Percentiles rank a stretch among this genome's conserved stretches.
Evolutionary conservation across 75 land plant genomes (phyloP).

Genomic region (Ceratopteris richardii): DNA sequence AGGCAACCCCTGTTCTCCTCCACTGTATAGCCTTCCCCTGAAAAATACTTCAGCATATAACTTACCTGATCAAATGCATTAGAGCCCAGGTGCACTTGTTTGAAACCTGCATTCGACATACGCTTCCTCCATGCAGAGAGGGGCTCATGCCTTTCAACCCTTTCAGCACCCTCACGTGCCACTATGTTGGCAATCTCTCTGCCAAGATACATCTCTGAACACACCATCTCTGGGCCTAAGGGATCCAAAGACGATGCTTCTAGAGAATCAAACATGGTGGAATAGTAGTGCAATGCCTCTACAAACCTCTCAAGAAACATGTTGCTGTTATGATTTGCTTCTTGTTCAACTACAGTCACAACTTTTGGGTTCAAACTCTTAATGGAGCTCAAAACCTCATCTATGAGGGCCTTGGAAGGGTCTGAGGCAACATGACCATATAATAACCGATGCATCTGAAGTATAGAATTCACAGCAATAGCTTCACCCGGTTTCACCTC

Average conservation of each 20-base stretch:
- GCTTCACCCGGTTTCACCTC: constrained; percentile 42
- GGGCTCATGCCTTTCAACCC: constrained; percentile 77
- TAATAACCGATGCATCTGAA: constrained; percentile 67
- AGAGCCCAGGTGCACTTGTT: constrained; percentile 45
- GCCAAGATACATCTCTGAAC: constrained; percentile 59
- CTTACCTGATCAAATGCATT: constrained; percentile 76
- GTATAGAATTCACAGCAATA: constrained; percentile 70
- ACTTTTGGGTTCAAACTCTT: constrained; percentile 53
- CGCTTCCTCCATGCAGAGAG: constrained; percentile 52
- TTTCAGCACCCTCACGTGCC: constrained; percentile 59
- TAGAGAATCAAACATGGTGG: constrained; percentile 81
- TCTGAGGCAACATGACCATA: constrained; percentile 4
- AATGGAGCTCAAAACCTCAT: constrained; percentile 48
- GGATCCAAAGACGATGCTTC: constrained; percentile 37
- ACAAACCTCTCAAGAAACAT: constrained; percentile 62
- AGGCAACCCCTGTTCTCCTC: constrained; percentile 72
- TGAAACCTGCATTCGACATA: constrained; percentile 47
- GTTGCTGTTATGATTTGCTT: constrained; percentile 69
- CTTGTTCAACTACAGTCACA: constrained; percentile 82
- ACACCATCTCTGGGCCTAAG: constrained; percentile 22
- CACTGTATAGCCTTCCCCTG: constrained; percentile 61
- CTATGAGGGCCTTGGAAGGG: constrained; percentile 20
- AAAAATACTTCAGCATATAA: constrained; percentile 53
- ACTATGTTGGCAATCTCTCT: constrained; percentile 71
- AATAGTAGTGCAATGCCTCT: constrained; percentile 70